These are phyloP conservation scores for Saccharomycopsis schoenii DNA, from an alignment of 805 yeast species.

Conservation along the genomic window DNA sequence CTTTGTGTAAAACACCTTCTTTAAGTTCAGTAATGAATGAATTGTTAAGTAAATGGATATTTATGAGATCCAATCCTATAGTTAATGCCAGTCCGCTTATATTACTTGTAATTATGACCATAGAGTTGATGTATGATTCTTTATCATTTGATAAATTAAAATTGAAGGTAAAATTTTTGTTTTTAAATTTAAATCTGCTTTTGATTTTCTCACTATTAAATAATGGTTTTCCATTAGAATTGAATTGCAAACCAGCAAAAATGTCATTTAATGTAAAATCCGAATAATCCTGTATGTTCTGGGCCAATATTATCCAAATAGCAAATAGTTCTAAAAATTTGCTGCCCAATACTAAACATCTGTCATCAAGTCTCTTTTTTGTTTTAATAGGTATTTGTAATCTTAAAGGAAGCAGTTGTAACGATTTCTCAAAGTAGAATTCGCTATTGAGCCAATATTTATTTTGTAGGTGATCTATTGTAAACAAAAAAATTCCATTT, in stretches of 20 bases:
- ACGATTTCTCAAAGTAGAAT: conserved; percentile 9
- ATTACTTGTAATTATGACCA: conserved; percentile 6
- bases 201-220: background rate
- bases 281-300: background rate
- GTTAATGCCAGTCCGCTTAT: background rate
- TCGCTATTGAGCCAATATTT: conserved; percentile 9
- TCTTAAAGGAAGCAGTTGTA: conserved; percentile 10
- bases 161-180: background rate
- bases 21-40: conserved; percentile 3
- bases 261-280: background rate
- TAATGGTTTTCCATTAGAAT: conserved; percentile 11
- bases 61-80: conserved; percentile 17
- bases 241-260: background rate
- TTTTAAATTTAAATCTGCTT: background rate
- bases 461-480: background rate
- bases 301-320: background rate
- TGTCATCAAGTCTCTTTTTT: conserved; percentile 3
- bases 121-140: conserved; percentile 13
- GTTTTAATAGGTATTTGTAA: conserved; percentile 7
- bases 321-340: conserved; percentile 11
- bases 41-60: background rate
- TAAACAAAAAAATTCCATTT: background rate
- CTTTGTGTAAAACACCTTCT: conserved; percentile 3
- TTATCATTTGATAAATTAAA: conserved; percentile 17
- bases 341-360: conserved; percentile 13